These are phyloP conservation scores for Trichothecium sympodiale DNA, from an alignment of 2,329 filamentous ascomycete species.

Conservation along the genomic window DNA sequence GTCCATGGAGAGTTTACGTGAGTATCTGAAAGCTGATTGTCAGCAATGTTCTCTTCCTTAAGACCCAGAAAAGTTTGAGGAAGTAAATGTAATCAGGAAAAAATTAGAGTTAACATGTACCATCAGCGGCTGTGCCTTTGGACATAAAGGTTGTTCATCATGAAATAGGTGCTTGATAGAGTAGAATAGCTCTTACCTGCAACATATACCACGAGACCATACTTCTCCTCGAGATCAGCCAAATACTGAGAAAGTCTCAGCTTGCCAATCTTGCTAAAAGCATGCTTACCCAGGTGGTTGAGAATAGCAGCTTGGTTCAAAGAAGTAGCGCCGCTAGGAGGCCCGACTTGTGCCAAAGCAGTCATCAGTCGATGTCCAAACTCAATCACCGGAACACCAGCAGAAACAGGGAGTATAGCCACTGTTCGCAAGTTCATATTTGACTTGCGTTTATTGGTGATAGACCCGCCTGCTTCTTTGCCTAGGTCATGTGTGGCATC, in stretches of 20 bases:
- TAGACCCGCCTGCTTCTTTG: conserved; percentile 49
- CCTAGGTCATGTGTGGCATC: conserved; percentile 59
- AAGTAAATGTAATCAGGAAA: conserved; percentile 41
- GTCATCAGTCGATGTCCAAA: conserved; percentile 85
- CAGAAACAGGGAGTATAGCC: conserved; percentile 79
- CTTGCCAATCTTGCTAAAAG: conserved; percentile 96
- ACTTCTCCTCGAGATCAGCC: conserved; percentile 94
- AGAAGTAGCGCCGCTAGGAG: conserved; percentile 79
- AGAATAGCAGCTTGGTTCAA: conserved; percentile 89
- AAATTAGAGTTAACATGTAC: conserved; percentile 54
- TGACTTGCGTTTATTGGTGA: conserved; percentile 56
- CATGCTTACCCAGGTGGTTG: conserved; percentile 89
- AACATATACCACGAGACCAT: conserved; percentile 88
- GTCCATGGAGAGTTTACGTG: conserved; percentile 98
- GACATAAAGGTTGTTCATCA: conserved; percentile 42
- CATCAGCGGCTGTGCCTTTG: conserved; percentile 44
- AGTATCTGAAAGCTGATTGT: conserved; percentile 53
- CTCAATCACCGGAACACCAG: conserved; percentile 87
- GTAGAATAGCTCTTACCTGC: conserved; percentile 46
- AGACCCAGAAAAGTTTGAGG: not conserved
- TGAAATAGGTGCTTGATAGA: conserved; percentile 11
- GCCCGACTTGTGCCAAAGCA: conserved; percentile 80
- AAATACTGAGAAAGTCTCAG: conserved; percentile 91
- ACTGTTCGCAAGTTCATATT: conserved; percentile 89
- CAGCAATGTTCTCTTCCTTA: conserved; percentile 2